Base-by-base conservation (phyloP, 495 filamentous ascomycete species). In the Pyronema omphalodes region DNA sequence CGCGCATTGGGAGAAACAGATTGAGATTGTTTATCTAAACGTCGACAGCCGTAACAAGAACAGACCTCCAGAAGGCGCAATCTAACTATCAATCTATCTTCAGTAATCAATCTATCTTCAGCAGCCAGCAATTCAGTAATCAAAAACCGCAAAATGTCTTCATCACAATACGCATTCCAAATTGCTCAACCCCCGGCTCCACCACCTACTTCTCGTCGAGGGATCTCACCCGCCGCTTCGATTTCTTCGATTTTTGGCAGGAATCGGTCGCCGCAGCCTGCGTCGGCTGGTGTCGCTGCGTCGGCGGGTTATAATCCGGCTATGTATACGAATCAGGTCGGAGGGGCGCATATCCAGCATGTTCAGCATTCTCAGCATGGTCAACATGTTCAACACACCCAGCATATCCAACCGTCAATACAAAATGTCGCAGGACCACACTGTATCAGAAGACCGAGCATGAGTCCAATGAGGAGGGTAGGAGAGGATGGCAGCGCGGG, bases 101-200 rank as follows among this genome's bases (percentile, higher is more conserved):
- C n/a, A n/a, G n/a, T n/a, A 5, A 29, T 29, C 5, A 29, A 29
- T 29, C 23, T 29, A 29, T 29, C 23, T 29, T 29, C 23, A 5
- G n/a, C n/a, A n/a, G n/a, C n/a, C n/a, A n/a, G n/a, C n/a, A n/a
- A n/a, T n/a, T n/a, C n/a, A n/a, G n/a, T n/a, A n/a, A n/a, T n/a
- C n/a, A n/a, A n/a, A n/a, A n/a, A n/a, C n/a, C n/a, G n/a, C n/a
- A n/a, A n/a, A n/a, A n/a, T n/a, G n/a, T n/a, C n/a, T n/a, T n/a
- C n/a, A n/a, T n/a, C n/a, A n/a, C n/a, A n/a, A n/a, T 63, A 63
- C 52, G 53, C 60, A 29, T 63, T 59, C 43, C 60, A 59, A 12
- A 4, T 15, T 7, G 47, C 47, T 3, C 23, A 29, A 29, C 23
- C 23, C 23, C 23, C 23, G n/a, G 43, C 43, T 7, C 19, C 46